phyloP scores from a whole-genome alignment of 2,329 filamentous ascomycete species.

The Polytolypa hystricis region DNA sequence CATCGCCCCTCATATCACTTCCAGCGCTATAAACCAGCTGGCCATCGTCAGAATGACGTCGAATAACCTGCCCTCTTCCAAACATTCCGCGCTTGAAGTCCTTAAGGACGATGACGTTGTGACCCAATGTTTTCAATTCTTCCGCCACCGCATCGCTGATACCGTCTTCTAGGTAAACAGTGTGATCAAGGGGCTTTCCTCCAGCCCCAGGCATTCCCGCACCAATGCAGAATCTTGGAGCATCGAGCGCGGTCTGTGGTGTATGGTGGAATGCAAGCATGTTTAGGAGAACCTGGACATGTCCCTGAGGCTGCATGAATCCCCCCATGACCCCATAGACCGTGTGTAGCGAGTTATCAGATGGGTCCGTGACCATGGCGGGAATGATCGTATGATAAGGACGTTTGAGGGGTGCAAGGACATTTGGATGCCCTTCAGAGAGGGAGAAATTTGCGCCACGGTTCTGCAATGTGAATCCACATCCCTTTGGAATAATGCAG shows the following conservation, averaged over 20 bases:
- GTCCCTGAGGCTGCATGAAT: conserved; percentile 96
- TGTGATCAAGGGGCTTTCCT: conserved; percentile 48
- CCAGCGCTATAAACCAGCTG: conserved; percentile 72
- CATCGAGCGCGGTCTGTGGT: conserved; percentile 81
- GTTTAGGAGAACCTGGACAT: conserved; percentile 84
- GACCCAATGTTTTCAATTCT: conserved; percentile 58
- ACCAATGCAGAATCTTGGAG: conserved; percentile 80
- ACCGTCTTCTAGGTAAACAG: conserved; percentile 72
- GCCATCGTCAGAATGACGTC: conserved; percentile 65
- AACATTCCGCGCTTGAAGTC: conserved; percentile 60
- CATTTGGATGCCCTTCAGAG: conserved; percentile 60
- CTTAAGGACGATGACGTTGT: conserved; percentile 58
- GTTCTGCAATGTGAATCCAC: conserved; percentile 91
- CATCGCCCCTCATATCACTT: conserved; percentile 80
- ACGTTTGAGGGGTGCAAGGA: conserved; percentile 66
- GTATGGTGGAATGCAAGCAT: conserved; percentile 72
- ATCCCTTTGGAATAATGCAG: conserved; percentile 69
- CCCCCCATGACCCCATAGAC: conserved; percentile 97
- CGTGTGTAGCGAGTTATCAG: conserved; percentile 64
- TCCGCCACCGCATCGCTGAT: conserved; percentile 58
- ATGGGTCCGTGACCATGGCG: conserved; percentile 68
- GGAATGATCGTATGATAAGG: conserved; percentile 99
- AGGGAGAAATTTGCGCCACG: conserved; percentile 80
- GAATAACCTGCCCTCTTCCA: conserved; percentile 77
- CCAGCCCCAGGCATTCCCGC: conserved; percentile 53